Percentiles rank a stretch among this genome's conserved stretches.
phyloP scores from a whole-genome alignment of 1,139 yeast species.

The Pneumocystis canis region DNA sequence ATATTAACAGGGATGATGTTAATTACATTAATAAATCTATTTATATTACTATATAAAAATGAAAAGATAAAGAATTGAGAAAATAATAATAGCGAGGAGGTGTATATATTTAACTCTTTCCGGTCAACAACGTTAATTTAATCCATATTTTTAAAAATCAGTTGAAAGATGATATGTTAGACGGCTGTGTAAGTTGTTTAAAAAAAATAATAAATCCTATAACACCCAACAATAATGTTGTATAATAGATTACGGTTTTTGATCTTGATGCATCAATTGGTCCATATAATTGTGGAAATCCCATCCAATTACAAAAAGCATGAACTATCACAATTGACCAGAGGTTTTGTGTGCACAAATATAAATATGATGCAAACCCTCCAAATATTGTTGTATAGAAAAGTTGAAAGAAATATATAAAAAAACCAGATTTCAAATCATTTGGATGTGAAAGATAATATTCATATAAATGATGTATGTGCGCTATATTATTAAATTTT shows the following conservation, averaged over 20 bases:
- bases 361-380: slow-evolving; percentile 49
- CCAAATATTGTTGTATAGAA: slow-evolving; percentile 72
- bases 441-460: slow-evolving; percentile 23
- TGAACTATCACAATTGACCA: slow-evolving; percentile 58
- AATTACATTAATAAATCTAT: neutral
- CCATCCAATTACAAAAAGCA: slow-evolving; percentile 59
- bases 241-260: slow-evolving; percentile 28
- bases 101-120: neutral
- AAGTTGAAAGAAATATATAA: slow-evolving; percentile 43
- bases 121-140: neutral
- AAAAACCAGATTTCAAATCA: slow-evolving; percentile 23
- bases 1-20: neutral
- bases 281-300: slow-evolving; percentile 45
- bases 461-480: slow-evolving; percentile 68
- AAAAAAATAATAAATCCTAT: slow-evolving; percentile 25
- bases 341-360: slow-evolving; percentile 38
- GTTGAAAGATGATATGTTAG: slow-evolving; percentile 1
- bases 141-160: neutral
- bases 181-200: slow-evolving; percentile 17
- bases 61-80: neutral
- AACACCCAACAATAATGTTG: slow-evolving; percentile 33
- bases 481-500: slow-evolving; percentile 35
- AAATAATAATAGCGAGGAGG: too few species aligned
- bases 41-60: neutral
- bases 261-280: slow-evolving; percentile 15